Base-by-base conservation (phyloP, 768 basidiomycete species). In the Pisolithus microcarpus region DNA sequence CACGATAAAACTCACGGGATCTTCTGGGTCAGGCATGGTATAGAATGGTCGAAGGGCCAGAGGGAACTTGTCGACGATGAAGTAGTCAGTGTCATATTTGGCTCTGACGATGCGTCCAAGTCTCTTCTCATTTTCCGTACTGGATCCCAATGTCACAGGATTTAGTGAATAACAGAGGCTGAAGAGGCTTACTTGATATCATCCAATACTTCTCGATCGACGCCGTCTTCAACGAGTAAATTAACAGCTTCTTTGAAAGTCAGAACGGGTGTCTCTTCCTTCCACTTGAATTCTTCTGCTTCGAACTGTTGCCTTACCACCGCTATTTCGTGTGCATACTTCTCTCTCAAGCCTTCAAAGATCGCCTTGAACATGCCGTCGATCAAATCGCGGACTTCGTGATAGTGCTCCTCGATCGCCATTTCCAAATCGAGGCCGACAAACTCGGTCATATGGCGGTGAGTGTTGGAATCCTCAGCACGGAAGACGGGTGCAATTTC, bases 21-120 rank as follows among this genome's bases (percentile, higher is more conserved):
- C 87, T 55, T 80, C 75, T 11, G 95, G 82, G 72, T 99, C 96
- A 51, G 94, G 90, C 96, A 99, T 98, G 50, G 96, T 99, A 72
- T 99, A 99, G 74, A 99, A 99, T 3, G 96, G 96, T 49, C 96
- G 87, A 52, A 98, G 82, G 36, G 79, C 87, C 68, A 94, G 77
- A 5, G 96, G 96, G 80, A 98, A 99, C 70, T 98, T 99, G 78
- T 99, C 96, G 59, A 99, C 85, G 68, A 98, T 98, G 73, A 88
- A 99, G 74, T 97, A 99, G 70, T 99, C 96, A 42, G 91, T 97
- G 61, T 92, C 83, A 66, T 96, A 95, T 70, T 96, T 97, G 47
- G 81, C 85, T 65, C 85, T 90, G 60, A 99, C 83, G 49, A 98
- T 72, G 44, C 84, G 75, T 19, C 96, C 96, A 36, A 99, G 84